Evolutionary conservation across 768 basidiomycete species (phyloP), one percentile per base, ranked within the genome.

Genomic region (Astraeus odoratus): DNA sequence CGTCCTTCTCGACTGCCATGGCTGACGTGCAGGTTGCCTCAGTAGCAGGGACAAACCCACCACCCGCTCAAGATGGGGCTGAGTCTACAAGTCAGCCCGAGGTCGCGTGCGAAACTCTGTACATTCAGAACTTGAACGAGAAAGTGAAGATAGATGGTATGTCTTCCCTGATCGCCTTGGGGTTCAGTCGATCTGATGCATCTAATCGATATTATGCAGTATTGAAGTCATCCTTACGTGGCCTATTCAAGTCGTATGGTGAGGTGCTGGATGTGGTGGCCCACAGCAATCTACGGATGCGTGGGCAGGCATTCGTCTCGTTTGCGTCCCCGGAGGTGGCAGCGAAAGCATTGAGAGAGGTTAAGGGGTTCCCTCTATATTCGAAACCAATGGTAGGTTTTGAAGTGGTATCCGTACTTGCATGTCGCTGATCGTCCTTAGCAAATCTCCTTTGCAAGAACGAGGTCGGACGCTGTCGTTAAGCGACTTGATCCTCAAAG

Each of bases 271-370:
- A 95, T 59, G 91, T 99, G n/a, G 86, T 93, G 16, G 93, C 94
- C 8, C 96, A 99, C 64, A 68, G 74, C 42, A 98, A 96, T 71
- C 67, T 99, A 49, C 82, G 96, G 30, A 99, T 99, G 96, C 77
- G 96, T 30, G 96, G 96, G 13, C 96, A 99, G 68, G 96, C 96
- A 3, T 99, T 99, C 60, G 90, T 99, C 29, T 91, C 89, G 29
- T 96, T 99, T 64, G 75, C 75, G 46, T 81, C 81, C 26, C 72
- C 81, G 42, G 91, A 97, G 47, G 77, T 78, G 46, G 96, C 96
- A 27, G 73, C 76, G 57, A 86, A 83, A 64, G 95, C 95, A 6
- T 73, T 88, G 77, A 90, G 79, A 71, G 96, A 99, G 64, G 92
- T 97, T 31, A 76, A 82, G 49, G 80, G 91, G 29, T 98, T 99